These are phyloP conservation scores for Blastomyces gilchristii DNA, from an alignment of 2,329 filamentous ascomycete species.

Conservation along the genomic window DNA sequence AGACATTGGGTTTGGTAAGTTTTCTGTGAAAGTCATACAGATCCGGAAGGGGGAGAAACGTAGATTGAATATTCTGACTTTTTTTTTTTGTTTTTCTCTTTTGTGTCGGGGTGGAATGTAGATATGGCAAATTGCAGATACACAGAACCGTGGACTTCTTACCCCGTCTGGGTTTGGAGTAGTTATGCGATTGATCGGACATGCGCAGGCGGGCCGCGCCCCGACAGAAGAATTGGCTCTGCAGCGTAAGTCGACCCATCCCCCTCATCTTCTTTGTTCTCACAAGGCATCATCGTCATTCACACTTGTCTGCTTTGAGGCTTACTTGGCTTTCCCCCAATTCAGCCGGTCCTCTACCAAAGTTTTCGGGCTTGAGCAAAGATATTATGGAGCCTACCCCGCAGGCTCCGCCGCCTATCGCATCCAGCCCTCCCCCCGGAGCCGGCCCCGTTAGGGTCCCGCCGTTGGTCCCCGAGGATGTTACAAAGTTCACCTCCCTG, in stretches of 20 bases:
- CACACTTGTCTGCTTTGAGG: background rate
- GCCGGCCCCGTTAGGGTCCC: conserved; percentile 69
- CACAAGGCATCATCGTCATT: background rate
- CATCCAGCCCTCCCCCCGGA: conserved; percentile 36
- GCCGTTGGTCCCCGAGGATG: conserved; percentile 77
- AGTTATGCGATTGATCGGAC: conserved; percentile 86
- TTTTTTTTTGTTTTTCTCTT: too few species aligned
- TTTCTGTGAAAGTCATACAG: background rate
- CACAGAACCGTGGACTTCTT: conserved; percentile 86
- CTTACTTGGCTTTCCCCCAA: conserved; percentile 9
- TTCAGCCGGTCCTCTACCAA: conserved; percentile 67
- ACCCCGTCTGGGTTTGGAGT: conserved; percentile 89
- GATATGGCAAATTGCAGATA: conserved; percentile 99
- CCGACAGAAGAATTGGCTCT: conserved; percentile 73
- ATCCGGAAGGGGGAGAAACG: background rate
- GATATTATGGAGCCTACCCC: conserved; percentile 36
- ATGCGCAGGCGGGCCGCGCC: conserved; percentile 79
- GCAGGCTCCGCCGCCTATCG: conserved; percentile 46
- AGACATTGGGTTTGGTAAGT: conserved; percentile 75
- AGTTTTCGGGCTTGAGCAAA: conserved; percentile 68
- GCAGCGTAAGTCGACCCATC: conserved; percentile 47
- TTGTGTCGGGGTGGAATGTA: conserved; percentile 30
- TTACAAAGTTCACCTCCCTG: conserved; percentile 73
- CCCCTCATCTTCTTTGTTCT: background rate
- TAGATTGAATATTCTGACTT: too few species aligned